Conservation (phyloP, 139 green algal genomes). For the Edaphochlamys debaryana region DNA sequence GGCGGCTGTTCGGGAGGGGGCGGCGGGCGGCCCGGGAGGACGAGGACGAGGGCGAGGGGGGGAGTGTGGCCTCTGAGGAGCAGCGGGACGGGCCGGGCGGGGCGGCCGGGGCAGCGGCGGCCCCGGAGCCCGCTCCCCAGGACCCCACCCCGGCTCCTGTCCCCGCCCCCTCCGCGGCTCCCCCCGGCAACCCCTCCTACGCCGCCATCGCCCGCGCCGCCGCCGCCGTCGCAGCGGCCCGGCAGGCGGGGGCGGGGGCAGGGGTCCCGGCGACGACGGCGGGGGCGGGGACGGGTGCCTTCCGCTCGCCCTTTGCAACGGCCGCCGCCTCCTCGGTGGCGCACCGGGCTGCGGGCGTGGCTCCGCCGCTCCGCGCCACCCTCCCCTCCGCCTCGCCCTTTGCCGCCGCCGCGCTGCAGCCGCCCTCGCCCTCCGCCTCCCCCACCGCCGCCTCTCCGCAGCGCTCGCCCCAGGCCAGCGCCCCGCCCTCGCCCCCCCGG, state of each 20-base stretch:
- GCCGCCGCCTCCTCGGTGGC: background rate
- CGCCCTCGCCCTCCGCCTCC: background rate
- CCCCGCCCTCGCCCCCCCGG: background rate
- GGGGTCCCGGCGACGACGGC: no score
- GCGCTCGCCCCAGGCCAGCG: background rate
- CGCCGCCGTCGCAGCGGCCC: no score
- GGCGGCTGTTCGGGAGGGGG: constrained; percentile 21
- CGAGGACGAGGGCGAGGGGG: background rate
- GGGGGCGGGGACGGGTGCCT: no score
- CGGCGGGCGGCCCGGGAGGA: background rate
- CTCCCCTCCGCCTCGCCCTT: background rate
- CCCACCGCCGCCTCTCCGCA: background rate
- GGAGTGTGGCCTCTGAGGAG: no score
- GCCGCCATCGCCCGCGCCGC: no score
- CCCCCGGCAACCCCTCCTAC: no score
- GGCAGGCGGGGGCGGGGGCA: no score
- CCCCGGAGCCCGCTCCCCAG: no score
- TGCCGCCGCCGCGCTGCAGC: background rate
- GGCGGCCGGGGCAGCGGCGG: no score
- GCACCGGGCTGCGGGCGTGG: background rate
- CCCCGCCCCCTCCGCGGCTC: no score
- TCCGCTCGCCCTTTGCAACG: constrained; percentile 5
- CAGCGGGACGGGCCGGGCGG: no score
- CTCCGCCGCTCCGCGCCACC: background rate
- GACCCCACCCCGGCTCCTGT: no score